Base-by-base conservation (phyloP, 495 filamentous ascomycete species). In the Lasiosphaeria miniovina region DNA sequence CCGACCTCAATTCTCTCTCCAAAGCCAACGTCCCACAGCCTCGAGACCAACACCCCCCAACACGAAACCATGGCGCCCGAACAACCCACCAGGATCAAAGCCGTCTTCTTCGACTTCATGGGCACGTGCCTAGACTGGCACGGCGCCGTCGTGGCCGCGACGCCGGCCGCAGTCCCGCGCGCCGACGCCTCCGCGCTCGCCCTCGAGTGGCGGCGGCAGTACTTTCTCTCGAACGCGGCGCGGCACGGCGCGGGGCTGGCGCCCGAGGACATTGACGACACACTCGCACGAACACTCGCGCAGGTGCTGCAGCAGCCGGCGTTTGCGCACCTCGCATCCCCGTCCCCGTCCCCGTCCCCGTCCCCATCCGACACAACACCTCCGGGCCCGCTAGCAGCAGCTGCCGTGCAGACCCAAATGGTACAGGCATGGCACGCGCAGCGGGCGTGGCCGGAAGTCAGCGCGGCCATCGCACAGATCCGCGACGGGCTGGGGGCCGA, bases 391-490 rank as follows among this genome's bases (percentile, higher is more conserved):
- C 24, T 24, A 2, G 24, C 24, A 2, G 24, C 24, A 24, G 33
- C 52, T 34, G 35, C 65, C 1, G 49, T 69, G 14, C 38, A 50
- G 36, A 15, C 61, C 59, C 52, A 61, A 62, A 48, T 49, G 50
- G 60, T 78, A 34, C 56, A 78, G 78, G 79, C 78, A 79, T 81
- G 81, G 80, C 79, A 82, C 60, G 63, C 65, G 4, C 75, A 78
- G 69, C 63, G 54, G 5, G 71, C 77, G 10, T 84, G 81, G 81
- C 71, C 76, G 0, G 80, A 83, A 11, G 75, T 80, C 4, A 48
- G 56, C 24, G 54, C 57, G 32, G 70, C 66, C 4, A 59, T 71
- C 41, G 41, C 35, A 9, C 38, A 57, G 31, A 59, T 71, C 41
- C 61, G 62, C 45, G 60, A 60, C 1, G 57, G 63, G 15, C 34